Evolutionary conservation across 257 asterid genomes (phyloP), one percentile per base, ranked within the genome.

Genomic region (Nicotiana tabacum): DNA sequence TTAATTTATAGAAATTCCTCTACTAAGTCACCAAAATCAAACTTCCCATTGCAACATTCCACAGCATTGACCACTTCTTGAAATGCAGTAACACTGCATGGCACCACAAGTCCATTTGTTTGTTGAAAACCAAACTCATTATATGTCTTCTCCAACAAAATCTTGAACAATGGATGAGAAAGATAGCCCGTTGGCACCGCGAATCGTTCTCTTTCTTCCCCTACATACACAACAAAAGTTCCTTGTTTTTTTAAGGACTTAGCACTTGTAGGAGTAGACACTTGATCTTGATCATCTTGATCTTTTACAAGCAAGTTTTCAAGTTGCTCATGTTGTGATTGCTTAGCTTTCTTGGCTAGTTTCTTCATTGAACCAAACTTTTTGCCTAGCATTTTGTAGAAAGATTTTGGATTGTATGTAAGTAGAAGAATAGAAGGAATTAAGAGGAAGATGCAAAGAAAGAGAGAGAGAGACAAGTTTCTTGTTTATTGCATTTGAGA

Each of bases 121-220:
- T 92, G 95, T 32, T 78, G 83, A 62, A 92, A 92, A 9, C 97
- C 98, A 56, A 83, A 94, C 86, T 94, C 96, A 16, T 92, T 77
- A 30, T 86, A 90, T 17, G 98, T 94, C 89, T 93, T 95, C 84
- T 95, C 97, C 24, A 95, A 57, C 85, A 95, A 37, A 77, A 95
- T 95, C 88, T 87, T 92, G 93, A 95, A 89, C 69, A 95, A 67
- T 30, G 99, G 99, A 88, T 95, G 99, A 1, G 95, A 89, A 2
- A 95, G 95, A 39, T 95, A 90, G n/a, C 89, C 83, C 1, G 94
- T 93, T 1, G 97, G 98, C 9, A 92, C 90, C 30, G 85, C 90
- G 78, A 93, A 93, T 29, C 95, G 87, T 35, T 88, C 87, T 0
- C 98, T 86, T 12, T 90, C 97, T 62, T 90, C 96, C 7, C 99